Evolutionary conservation across 305 asterid species (phyloP), one percentile per base, ranked within the genome.

Genomic region (Coffea humblotiana): DNA sequence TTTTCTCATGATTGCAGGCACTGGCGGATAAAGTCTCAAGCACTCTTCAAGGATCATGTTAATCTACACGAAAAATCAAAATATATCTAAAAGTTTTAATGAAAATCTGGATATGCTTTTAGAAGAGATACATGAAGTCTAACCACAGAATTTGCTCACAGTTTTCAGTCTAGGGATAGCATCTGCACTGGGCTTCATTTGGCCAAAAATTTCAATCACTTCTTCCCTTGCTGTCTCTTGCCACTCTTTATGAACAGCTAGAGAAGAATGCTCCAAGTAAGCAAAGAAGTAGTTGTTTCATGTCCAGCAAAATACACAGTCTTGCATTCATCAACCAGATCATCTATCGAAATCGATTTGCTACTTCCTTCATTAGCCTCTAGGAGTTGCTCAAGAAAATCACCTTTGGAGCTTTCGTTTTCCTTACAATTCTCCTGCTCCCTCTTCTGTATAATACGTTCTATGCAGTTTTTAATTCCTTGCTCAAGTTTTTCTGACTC

Each of bases 261-360:
- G 83, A 40, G 91, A 82, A 92, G 84, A 73, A 85, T 66, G 3
- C 90, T 88, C 97, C 94, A 92, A 48, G 87, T 83, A 23, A 92
- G 93, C 71, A 86, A 75, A 3, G 89, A 77, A 23, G 87, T 82
- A 1, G 94, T 83, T 3, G 97, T 92, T 80, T 90, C 96, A 3
- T 91, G 96, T 43, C 96, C 96, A 12, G 94, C 94, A n/a, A 90
- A 90, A 83, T 91, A 90, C 84, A 91, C 84, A 60, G 91, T 90
- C 74, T 92, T 92, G 89, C 95, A 92, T 65, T 92, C 97, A 77
- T 92, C 96, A 45, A 87, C 88, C 72, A 91, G 88, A 27, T 89
- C 91, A 66, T 92, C 89, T 16, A 88, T 54, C 1, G 90, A 81
- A 23, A 89, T 81, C 83, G 77, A 71, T 66, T 45, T 83, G 81